Conservation (phyloP, 306 rosid genomes). For the Vigna hirtella region DNA sequence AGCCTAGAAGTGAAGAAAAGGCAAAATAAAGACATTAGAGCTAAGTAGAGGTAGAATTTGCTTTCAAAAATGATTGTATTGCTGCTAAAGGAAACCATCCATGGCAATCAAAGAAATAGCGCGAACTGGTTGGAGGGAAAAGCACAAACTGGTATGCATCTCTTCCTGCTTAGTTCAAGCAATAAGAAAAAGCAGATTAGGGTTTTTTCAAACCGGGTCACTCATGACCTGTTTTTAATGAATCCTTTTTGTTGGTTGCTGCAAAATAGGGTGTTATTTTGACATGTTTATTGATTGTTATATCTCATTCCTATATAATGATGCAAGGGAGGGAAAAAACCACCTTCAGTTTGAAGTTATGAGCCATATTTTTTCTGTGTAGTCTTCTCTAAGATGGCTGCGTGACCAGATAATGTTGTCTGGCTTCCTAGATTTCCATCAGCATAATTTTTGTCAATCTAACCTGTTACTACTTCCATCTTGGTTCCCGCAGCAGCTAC, state of each 20-base stretch:
- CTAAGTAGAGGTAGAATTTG: too few species aligned
- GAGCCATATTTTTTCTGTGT: neutral
- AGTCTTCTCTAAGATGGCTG: conserved; percentile 32
- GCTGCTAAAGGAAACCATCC: too few species aligned
- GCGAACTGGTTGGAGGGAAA: too few species aligned
- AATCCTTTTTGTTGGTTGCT: neutral
- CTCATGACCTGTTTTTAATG: too few species aligned
- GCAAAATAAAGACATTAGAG: too few species aligned
- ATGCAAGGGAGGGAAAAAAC: neutral
- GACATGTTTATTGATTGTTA: conserved; percentile 24
- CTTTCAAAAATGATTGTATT: too few species aligned
- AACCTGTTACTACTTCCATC: conserved; percentile 21
- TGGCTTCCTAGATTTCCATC: conserved; percentile 14
- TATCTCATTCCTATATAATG: neutral
- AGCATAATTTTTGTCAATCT: conserved; percentile 32
- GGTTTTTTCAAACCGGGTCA: too few species aligned
- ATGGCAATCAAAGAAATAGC: too few species aligned
- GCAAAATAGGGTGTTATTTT: conserved; percentile 15
- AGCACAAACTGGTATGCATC: too few species aligned
- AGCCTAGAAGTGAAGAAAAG: too few species aligned
- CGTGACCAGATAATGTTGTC: neutral
- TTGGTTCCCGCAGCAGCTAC: conserved; percentile 58
- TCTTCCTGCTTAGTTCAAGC: too few species aligned
- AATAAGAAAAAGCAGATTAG: too few species aligned
- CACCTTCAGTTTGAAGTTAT: conserved; percentile 20